Base-by-base conservation (phyloP, 2,329 filamentous ascomycete genomes). In the Lachnellula cervina region DNA sequence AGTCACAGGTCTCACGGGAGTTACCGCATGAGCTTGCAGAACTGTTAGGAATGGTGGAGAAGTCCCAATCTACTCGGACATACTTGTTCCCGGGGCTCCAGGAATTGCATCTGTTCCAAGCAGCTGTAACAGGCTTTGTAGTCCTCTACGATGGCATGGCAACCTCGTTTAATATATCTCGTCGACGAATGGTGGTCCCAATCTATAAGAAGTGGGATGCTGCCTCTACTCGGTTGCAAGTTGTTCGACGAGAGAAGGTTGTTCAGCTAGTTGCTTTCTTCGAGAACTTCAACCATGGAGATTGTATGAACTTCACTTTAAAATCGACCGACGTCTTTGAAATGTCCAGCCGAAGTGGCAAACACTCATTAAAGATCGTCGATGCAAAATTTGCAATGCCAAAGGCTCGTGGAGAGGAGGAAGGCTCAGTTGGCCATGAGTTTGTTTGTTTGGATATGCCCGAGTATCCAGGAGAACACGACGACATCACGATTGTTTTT, bases 141-240 rank as follows among this genome's bases (percentile, higher is more conserved):
- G 89, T 96, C 16, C 73, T 88, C 7, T 91, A 86, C 62, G 88
- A 90, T 68, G 83, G 84, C 6, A 72, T 89, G 51, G 90, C 90
- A 5, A 77, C 80, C 7, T 84, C 83, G 0, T 89, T 96, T 70
- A 85, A 87, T 56, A 96, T 96, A 62, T 86, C 91, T 1, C 84
- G 91, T 32, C 84, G 89, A 49, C 83, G 89, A 62, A 94, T 92
- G 87, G 89, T 96, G 13, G 90, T 96, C 16, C 90, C 90, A 0
- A 93, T 96, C 62, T 89, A 95, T 75, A 96, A 96, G 74, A 94
- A 94, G 71, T 95, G 90, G 89, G 90, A 95, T 68, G 89, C 91
- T 2, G 83, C 80, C n/a, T 80, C 80, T 38, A 89, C 89, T 8
- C 84, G 92, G 37, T 77, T 96, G 7, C 91, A 96, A 69, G 78